Base-by-base conservation (phyloP, 2,329 filamentous ascomycete species). In the Botrytis deweyae region DNA sequence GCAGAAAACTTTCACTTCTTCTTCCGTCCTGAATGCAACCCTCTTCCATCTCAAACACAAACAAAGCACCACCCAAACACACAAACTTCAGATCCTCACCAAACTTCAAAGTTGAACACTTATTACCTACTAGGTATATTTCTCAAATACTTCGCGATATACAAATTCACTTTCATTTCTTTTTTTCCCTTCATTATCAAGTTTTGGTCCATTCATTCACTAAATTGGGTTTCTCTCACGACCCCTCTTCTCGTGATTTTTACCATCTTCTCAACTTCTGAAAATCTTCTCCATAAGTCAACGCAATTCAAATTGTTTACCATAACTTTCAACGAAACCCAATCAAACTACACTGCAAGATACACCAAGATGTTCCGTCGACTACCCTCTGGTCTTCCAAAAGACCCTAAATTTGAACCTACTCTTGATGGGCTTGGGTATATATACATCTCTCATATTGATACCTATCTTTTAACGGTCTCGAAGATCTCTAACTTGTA, bases 311-410 rank as follows among this genome's bases (percentile, higher is more conserved):
- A 42, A 16, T 29, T 55, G 6, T 42, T 40, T n/a, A 16, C 25
- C 6, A 42, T 3, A 40, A 22, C 8, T 29, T 67, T 2, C 46
- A 68, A 55, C 36, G 20, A 20, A 65, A 33, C 6, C 1, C 66
- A 69, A 29, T 22, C 1, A 25, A 66, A 9, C 2, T n/a, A 40
- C 36, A 46, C 71, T 33, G 38, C 63, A 72, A 38, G 7, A 36
- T 6, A 55, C 25, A 69, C n/a, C 55, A 72, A 25, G 4, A 96
- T 98, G 94, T 97, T 96, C 81, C 89, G 91, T 69, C 92, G 92
- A 73, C 85, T 86, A 58, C 89, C 89, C 83, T 86, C 87, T 14
- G 87, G 89, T 77, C 88, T 97, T 4, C 92, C 93, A n/a, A 81
- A 85, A 71, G 93, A 97, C 79, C 87, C 89, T 0, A 80, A 84